Percentiles rank a stretch among this genome's conserved stretches.
Evolutionary conservation across 2,329 filamentous ascomycete genomes (phyloP).

Genomic region (Macrophomina phaseolina): DNA sequence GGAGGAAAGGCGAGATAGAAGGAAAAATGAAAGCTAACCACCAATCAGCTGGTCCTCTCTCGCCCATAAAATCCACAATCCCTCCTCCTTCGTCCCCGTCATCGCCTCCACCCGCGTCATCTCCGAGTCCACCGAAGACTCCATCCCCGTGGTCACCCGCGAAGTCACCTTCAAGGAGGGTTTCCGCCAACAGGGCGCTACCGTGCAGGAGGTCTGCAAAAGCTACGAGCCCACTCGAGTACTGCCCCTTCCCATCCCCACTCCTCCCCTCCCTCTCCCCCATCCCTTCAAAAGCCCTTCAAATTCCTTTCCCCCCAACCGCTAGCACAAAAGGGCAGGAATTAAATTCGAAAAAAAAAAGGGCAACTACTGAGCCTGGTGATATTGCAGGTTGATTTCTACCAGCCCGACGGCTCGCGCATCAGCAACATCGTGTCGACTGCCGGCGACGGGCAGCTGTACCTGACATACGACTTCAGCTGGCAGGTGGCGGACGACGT

Average conservation of each 20-base stretch:
- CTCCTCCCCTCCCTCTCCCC: too few relatives aligned
- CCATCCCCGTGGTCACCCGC: constrained; percentile 36
- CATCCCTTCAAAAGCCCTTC: too few relatives aligned
- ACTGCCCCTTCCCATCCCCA: too few relatives aligned
- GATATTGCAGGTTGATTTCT: constrained; percentile 50
- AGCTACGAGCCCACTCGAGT: constrained; percentile 41
- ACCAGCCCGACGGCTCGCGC: constrained; percentile 49
- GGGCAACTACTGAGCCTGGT: too few relatives aligned
- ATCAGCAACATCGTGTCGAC: constrained; percentile 54
- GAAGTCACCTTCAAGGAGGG: constrained; percentile 49
- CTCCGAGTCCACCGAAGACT: constrained; percentile 41
- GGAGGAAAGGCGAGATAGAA: background rate
- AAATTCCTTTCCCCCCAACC: too few relatives aligned
- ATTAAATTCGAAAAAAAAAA: too few relatives aligned
- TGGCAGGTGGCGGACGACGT: constrained; percentile 43
- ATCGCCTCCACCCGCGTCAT: constrained; percentile 51
- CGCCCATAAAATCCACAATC: constrained; percentile 52
- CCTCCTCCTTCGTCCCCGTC: constrained; percentile 53
- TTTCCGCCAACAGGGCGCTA: constrained; percentile 44
- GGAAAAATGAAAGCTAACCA: background rate
- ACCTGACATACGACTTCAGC: constrained; percentile 56
- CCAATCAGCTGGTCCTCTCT: constrained; percentile 50
- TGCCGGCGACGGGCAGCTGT: constrained; percentile 38
- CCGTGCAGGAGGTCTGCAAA: constrained; percentile 38
- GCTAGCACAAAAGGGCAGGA: too few relatives aligned